A percentile compares a stretch with the other conserved stretches of the same genome.
These are phyloP conservation scores for Cryphonectria radicalis DNA, from an alignment of 2,329 filamentous ascomycete genomes.

Conservation along the genomic window DNA sequence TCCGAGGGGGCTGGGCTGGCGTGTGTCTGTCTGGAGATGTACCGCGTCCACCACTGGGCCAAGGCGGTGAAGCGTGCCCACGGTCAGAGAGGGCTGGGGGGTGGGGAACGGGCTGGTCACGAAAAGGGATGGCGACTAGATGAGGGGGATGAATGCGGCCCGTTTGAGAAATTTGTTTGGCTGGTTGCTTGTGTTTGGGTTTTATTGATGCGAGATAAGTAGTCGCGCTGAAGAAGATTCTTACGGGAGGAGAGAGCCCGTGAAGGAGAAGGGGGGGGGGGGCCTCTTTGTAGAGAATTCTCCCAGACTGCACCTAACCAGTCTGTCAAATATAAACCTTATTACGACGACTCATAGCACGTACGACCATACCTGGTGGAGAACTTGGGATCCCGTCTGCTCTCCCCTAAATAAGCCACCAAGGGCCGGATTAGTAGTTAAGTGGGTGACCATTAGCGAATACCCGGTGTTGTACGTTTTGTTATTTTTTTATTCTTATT, in stretches of 20 bases:
- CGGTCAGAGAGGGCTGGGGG: neutral
- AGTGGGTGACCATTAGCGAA: constrained; percentile 8
- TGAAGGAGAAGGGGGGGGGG: neutral
- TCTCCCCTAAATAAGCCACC: constrained; percentile 5
- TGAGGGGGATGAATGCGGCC: too few species aligned
- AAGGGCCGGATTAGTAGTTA: constrained; percentile 10
- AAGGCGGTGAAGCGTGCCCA: neutral
- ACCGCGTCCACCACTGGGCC: neutral
- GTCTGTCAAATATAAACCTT: neutral
- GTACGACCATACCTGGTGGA: constrained; percentile 4
- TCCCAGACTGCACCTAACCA: neutral
- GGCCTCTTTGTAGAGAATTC: neutral
- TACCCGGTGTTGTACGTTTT: constrained; percentile 15
- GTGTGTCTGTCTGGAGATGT: neutral
- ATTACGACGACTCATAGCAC: neutral
- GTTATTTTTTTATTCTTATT: neutral
- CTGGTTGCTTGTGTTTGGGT: too few species aligned
- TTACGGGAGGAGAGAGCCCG: neutral
- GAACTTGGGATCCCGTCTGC: constrained; percentile 6
- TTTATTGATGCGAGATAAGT: neutral
- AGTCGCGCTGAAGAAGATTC: neutral
- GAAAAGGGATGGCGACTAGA: neutral
- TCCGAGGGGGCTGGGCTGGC: neutral
- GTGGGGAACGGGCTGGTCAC: neutral
- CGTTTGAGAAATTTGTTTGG: too few species aligned